phyloP scores from a whole-genome alignment of 2,329 filamentous ascomycete genomes.

The Verticillium tricorpus region DNA sequence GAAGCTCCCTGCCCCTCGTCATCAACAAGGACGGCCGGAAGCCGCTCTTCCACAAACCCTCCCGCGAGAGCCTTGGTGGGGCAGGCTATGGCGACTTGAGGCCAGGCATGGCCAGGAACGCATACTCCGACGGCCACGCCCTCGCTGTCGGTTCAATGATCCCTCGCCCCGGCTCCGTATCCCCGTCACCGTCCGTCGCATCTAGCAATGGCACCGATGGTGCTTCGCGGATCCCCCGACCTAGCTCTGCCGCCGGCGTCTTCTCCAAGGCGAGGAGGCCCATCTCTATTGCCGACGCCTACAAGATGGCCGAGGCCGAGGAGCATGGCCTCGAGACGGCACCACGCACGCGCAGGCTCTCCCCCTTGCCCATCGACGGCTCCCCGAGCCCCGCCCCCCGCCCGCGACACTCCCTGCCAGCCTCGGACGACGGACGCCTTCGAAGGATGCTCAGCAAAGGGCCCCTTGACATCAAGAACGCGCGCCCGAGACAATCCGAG shows the following conservation, averaged over 20 bases:
- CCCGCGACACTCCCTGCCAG: slow-evolving; percentile 31
- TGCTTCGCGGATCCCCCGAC: slow-evolving; percentile 26
- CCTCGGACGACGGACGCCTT: slow-evolving; percentile 24
- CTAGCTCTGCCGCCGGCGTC: slow-evolving; percentile 15
- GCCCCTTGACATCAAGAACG: slow-evolving; percentile 23
- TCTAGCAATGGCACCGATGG: slow-evolving; percentile 9
- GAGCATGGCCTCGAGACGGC: slow-evolving; percentile 20
- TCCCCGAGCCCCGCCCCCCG: slow-evolving; percentile 50
- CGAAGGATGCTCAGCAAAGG: slow-evolving; percentile 22
- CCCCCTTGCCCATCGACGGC: slow-evolving; percentile 27
- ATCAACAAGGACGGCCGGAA: slow-evolving; percentile 36
- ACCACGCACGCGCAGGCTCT: slow-evolving; percentile 18
- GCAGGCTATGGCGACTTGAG: slow-evolving; percentile 1
- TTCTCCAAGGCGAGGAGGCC: slow-evolving; percentile 20
- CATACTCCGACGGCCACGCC: slow-evolving; percentile 12
- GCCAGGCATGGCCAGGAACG: slow-evolving; percentile 11
- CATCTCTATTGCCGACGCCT: slow-evolving; percentile 39
- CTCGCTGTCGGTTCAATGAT: slow-evolving; percentile 16
- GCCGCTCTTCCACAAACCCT: slow-evolving; percentile 29
- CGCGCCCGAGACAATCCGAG: slow-evolving; percentile 15
- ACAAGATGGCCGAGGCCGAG: slow-evolving; percentile 29
- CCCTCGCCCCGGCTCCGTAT: slow-evolving; percentile 14
- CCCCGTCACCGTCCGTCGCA: slow-evolving; percentile 10
- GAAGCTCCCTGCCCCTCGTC: slow-evolving; percentile 16
- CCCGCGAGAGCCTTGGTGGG: slow-evolving; percentile 13